Base-by-base conservation (phyloP, 176 grass and related monocot genomes). In the Pontederia crassipes region DNA sequence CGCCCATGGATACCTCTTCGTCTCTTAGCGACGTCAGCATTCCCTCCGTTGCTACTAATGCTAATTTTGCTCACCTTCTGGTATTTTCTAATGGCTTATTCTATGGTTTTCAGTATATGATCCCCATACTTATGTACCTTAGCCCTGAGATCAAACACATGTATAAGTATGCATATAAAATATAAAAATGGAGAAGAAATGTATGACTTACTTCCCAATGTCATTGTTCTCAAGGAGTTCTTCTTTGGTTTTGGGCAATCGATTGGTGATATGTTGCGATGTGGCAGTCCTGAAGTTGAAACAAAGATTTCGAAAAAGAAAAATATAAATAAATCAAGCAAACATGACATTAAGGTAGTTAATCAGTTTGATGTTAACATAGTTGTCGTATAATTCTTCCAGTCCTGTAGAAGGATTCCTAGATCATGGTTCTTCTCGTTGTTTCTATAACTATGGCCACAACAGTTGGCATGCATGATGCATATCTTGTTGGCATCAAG, bases 181-280 rank as follows among this genome's bases (percentile, higher is more conserved):
- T 46, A 29, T 58, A 45, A 75, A 45, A 6, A 59, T 17, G 45
- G 20, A 58, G 4, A 20, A 28, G 47, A 2, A 10, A 59, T 45
- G 8, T 59, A 76, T 59, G 50, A 54, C 77, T 90, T 97, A 97
- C 87, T 85, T 86, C 49, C 83, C 70, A 13, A 97, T 73, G 60
- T 86, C 92, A 4, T 78, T 87, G 58, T 90, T 88, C 35, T 90
- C 92, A 63, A 97, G 58, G 70, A 97, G 81, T 58, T 97, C 92
- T 68, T 97, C 92, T 81, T 88, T 91, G 4, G 73, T 82, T 62
- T 72, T 88, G 62, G 92, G 92, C 35, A 97, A 17, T 49, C 76
- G 73, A 45, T 17, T 62, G 75, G 87, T 85, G 12, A 97, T 79
- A 46, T 82, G 80, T 77, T 49, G 85, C 78, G 91, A 47, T 10